Evolutionary conservation across 192 early-diverging fungal species (phyloP), one percentile per base, ranked within the genome.

Genomic region (Coemansia javaensis): DNA sequence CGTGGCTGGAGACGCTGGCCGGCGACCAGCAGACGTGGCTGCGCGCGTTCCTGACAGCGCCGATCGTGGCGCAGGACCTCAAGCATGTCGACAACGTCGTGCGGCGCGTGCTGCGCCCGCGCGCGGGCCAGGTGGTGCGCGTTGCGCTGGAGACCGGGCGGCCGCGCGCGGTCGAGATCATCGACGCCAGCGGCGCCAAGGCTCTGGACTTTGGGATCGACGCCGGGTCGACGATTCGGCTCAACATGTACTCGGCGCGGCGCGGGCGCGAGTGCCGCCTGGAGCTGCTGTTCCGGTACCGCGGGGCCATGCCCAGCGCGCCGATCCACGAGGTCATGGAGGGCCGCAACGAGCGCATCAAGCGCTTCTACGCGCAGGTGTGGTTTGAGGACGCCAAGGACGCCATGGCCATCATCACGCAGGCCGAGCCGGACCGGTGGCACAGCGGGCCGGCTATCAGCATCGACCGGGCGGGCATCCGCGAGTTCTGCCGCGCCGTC

Each of bases 221-320:
- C 37, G 30, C 33, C 16, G 75, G 80, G 28, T 66, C 77, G 14
- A 40, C 59, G 27, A 81, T 88, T 44, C 68, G 66, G 35, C 67
- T 84, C 52, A 77, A 75, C 37, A 67, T 95, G 43, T 81, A 77
- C 56, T 61, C 69, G n/a, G 35, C 57, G 34, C 61, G 63, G 1
- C 57, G 59, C 13, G 62, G 82, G 8, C 79, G 77, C 11, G 70
- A 66, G 10, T 81, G 92, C 46, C 85, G 88, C 5, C 76, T 97
- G 45, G 72, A 83, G 40, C 83, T 97, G 45, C 59, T 82, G 47
- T 94, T 93, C 81, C 68, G 70, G 40, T 94, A 94, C 77, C 77
- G 77, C 32, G 85, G 91, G 17, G 71, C 77, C 43, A 82, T 83
- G 59, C 82, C 87, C 3, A 84, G 82, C 56, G 83, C 85, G 56